Conservation (phyloP, 805 yeast species). For the Teunomyces funiuensis region DNA sequence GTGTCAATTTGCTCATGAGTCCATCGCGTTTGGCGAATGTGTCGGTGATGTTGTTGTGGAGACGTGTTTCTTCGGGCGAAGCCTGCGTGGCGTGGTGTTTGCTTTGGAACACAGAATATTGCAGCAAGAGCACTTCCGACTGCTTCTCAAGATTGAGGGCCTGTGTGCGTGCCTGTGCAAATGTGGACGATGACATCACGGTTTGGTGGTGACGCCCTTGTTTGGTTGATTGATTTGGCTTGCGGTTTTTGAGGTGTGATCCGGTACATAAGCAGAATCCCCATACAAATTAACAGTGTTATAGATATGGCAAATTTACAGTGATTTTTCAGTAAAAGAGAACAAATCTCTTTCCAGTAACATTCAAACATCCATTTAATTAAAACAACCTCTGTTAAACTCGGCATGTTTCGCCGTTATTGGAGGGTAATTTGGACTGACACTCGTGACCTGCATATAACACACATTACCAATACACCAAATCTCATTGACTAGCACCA, state of each 20-base stretch:
- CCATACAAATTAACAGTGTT: no score
- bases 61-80: conserved; percentile 24
- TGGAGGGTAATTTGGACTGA: no score
- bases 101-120: conserved; percentile 33
- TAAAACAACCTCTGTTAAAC: no score
- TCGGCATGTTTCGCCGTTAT: no score
- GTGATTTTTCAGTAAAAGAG: no score
- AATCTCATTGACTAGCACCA: not conserved
- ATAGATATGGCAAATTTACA: no score
- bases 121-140: conserved; percentile 55
- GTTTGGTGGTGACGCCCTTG: no score
- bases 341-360: no score
- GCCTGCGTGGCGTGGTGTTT: conserved; percentile 17
- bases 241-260: not conserved
- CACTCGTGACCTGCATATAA: not conserved
- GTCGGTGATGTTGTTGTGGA: conserved; percentile 22
- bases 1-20: conserved; percentile 48
- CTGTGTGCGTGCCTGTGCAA: conserved; percentile 67
- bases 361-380: no score
- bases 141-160: conserved; percentile 70
- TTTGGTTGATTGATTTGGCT: no score
- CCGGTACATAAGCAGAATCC: not conserved
- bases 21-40: conserved; percentile 47
- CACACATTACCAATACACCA: not conserved
- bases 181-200: conserved; percentile 42